A percentile compares a stretch with the other conserved stretches of the same genome.
These are phyloP conservation scores for Copromyces sp. DNA, from an alignment of 495 filamentous ascomycete species.

Conservation along the genomic window DNA sequence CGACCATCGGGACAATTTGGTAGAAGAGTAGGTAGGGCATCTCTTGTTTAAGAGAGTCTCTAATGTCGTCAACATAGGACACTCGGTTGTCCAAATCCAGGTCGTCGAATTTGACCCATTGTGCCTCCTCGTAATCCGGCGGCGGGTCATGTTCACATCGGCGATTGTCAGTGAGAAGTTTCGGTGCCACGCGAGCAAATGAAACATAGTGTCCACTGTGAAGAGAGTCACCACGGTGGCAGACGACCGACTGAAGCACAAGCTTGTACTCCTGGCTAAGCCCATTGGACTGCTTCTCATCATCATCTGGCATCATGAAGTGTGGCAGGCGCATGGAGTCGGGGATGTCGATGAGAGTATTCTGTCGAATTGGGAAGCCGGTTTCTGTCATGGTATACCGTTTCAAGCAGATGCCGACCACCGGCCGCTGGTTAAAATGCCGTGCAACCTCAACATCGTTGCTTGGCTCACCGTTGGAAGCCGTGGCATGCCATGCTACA, in stretches of 20 bases:
- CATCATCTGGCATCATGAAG: conserved; percentile 75
- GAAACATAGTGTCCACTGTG: conserved; percentile 87
- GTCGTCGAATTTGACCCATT: conserved; percentile 91
- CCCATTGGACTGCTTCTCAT: conserved; percentile 53
- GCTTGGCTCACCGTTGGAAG: conserved; percentile 27
- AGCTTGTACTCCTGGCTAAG: conserved; percentile 62
- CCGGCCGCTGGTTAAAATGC: conserved; percentile 52
- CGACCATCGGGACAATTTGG: conserved; percentile 78
- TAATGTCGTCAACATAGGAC: conserved; percentile 62
- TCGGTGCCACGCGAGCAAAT: conserved; percentile 60
- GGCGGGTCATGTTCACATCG: conserved; percentile 40
- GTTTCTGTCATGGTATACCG: conserved; percentile 68
- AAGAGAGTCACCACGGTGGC: conserved; percentile 81
- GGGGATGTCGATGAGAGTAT: conserved; percentile 84
- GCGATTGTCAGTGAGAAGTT: conserved; percentile 42
- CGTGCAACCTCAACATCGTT: conserved; percentile 39
- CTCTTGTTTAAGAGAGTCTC: conserved; percentile 63
- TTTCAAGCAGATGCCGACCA: conserved; percentile 86
- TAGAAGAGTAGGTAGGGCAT: conserved; percentile 94
- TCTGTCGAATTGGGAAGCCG: conserved; percentile 56
- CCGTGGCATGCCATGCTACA: conserved; percentile 57
- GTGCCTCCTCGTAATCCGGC: conserved; percentile 47
- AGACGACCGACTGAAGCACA: conserved; percentile 77
- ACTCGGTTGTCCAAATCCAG: conserved; percentile 54
- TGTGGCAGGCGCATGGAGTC: conserved; percentile 79